phyloP scores from a whole-genome alignment of 176 grass and related monocot species.

The Oryza nivara region DNA sequence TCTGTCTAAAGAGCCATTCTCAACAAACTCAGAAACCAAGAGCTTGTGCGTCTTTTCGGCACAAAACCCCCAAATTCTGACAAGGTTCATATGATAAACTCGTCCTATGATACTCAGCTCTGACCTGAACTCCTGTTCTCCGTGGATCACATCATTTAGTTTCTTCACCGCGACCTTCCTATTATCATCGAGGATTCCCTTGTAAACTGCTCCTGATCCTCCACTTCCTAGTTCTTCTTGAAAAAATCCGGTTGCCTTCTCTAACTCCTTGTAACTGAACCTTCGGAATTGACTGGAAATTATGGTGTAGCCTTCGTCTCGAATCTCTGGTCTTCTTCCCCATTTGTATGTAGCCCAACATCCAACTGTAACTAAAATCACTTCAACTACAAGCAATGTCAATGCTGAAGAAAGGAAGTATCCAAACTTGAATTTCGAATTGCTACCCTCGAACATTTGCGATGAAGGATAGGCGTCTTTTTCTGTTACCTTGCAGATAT shows the following conservation, averaged over 20 bases:
- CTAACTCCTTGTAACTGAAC: slow-evolving; percentile 65
- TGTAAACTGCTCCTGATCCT: slow-evolving; percentile 56
- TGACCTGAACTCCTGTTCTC: slow-evolving; percentile 61
- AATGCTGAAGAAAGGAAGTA: slow-evolving; percentile 56
- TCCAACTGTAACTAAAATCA: slow-evolving; percentile 24
- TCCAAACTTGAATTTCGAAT: slow-evolving; percentile 32
- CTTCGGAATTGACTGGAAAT: slow-evolving; percentile 49
- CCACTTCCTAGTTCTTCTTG: slow-evolving; percentile 53
- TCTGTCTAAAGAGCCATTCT: slow-evolving; percentile 58
- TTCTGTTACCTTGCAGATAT: slow-evolving; percentile 24
- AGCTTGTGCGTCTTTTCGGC: slow-evolving; percentile 35
- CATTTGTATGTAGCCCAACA: slow-evolving; percentile 45
- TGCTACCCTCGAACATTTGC: background rate
- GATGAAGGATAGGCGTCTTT: background rate
- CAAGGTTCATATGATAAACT: slow-evolving; percentile 63
- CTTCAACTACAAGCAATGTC: slow-evolving; percentile 51
- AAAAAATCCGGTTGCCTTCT: slow-evolving; percentile 57
- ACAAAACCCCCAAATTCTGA: slow-evolving; percentile 52
- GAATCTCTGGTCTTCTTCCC: background rate
- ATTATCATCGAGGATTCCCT: slow-evolving; percentile 47
- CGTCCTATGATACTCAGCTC: slow-evolving; percentile 53
- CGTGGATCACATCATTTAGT: slow-evolving; percentile 41
- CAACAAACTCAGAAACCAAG: slow-evolving; percentile 54
- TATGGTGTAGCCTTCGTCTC: slow-evolving; percentile 35
- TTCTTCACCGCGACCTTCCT: slow-evolving; percentile 56